A percentile compares a stretch with the other conserved stretches of the same genome.
Evolutionary conservation across 2,329 filamentous ascomycete genomes (phyloP).

Genomic region (Ascochyta fabae): DNA sequence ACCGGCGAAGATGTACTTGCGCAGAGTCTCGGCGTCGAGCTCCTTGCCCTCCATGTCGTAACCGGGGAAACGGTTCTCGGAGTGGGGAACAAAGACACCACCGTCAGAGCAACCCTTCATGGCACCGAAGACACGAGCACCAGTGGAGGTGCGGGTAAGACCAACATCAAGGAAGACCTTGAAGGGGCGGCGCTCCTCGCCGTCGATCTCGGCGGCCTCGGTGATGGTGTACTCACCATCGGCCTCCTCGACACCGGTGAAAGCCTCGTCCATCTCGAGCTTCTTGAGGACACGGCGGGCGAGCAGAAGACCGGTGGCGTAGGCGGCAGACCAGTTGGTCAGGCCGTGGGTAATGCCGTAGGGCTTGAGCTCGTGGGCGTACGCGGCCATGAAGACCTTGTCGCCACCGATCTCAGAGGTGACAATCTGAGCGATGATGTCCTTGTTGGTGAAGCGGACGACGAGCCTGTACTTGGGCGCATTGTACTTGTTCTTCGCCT

Average conservation of each 20-base stretch:
- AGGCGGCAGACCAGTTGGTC: slow-evolving; percentile 99
- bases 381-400: slow-evolving; percentile 77
- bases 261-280: slow-evolving; percentile 92
- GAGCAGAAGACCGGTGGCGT: slow-evolving; percentile 94
- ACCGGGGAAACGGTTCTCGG: slow-evolving; percentile 99
- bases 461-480: slow-evolving; percentile 99
- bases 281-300: slow-evolving; percentile 97
- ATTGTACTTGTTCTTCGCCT: slow-evolving; percentile 99
- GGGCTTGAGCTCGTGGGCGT: slow-evolving; percentile 92
- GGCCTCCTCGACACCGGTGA: slow-evolving; percentile 94
- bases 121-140: slow-evolving; percentile 98
- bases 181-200: slow-evolving; percentile 92
- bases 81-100: slow-evolving; percentile 96
- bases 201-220: slow-evolving; percentile 91
- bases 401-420: slow-evolving; percentile 95
- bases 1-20: slow-evolving; percentile 98
- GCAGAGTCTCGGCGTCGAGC: slow-evolving; percentile 94
- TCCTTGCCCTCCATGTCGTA: slow-evolving; percentile 98
- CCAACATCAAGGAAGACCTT: slow-evolving; percentile 99
- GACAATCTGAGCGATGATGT: slow-evolving; percentile 98
- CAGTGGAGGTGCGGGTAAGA: slow-evolving; percentile 95
- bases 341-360: slow-evolving; percentile 98
- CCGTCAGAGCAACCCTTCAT: slow-evolving; percentile 99
- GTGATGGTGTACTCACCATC: slow-evolving; percentile 96
- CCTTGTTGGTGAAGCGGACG: slow-evolving; percentile 98